Evolutionary conservation across 257 asterid genomes (phyloP).

Genomic region (Jacaranda copaia): DNA sequence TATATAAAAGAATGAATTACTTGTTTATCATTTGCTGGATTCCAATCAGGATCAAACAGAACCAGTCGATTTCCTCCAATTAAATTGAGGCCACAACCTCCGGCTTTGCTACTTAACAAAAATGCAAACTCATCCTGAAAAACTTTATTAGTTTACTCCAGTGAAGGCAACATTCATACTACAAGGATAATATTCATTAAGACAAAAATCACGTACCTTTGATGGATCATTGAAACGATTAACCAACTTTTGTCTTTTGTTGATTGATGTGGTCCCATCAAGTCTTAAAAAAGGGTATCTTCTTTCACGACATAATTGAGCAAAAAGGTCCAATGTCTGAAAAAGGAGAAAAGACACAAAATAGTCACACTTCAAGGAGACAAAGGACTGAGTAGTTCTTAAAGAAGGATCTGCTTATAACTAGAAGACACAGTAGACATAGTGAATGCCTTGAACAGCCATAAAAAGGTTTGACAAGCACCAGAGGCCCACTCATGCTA

Average conservation of each 20-base stretch:
- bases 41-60: constrained; percentile 99
- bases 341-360: constrained; percentile 33
- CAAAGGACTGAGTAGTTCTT: constrained; percentile 22
- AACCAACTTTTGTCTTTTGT: constrained; percentile 95
- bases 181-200: constrained; percentile 32
- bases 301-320: constrained; percentile 96
- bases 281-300: constrained; percentile 95
- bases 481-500: constrained; percentile 21
- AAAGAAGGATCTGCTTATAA: constrained; percentile 7
- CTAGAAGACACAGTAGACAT: constrained; percentile 26
- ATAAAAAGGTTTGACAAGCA: constrained; percentile 20
- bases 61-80: constrained; percentile 95
- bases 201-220: constrained; percentile 57
- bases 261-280: constrained; percentile 93
- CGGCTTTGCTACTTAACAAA: constrained; percentile 99
- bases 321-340: constrained; percentile 94
- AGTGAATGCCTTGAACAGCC: constrained; percentile 14
- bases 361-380: constrained; percentile 35
- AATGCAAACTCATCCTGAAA: constrained; percentile 94
- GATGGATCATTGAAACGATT: constrained; percentile 84
- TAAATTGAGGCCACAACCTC: constrained; percentile 98
- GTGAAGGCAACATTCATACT: constrained; percentile 25
- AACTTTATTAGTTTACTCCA: constrained; percentile 23
- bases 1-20: constrained; percentile 43
- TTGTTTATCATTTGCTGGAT: constrained; percentile 99